Base-by-base conservation (phyloP, 768 basidiomycete genomes). In the Mycena kentingensis region DNA sequence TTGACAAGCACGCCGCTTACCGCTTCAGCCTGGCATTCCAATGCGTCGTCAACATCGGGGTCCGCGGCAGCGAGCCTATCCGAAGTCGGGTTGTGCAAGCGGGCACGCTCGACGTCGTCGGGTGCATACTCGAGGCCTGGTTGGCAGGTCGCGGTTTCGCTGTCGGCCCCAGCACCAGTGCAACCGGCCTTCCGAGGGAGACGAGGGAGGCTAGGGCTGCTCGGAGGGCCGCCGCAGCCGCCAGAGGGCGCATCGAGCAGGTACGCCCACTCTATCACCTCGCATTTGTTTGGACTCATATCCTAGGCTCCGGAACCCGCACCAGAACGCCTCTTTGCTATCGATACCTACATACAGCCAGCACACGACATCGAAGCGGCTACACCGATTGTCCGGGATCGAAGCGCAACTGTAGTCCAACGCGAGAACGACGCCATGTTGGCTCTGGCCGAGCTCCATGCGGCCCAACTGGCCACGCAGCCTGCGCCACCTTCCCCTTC, bases 11-110 rank as follows among this genome's bases (percentile, higher is more conserved):
- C 61, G 87, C 90, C 25, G 90, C 91, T 0, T 90, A 90, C 63
- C 83, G 91, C 8, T 96, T 97, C 66, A 87, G 88, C 0, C 82
- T 98, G 52, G 96, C 96, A 1, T 95, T 99, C 65, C 94, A 98
- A 65, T 97, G 93, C 63, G 85, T 98, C 38, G 94, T 95, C 56
- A 98, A 99, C 69, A 93, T 98, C 63, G 96, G 96, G 31, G 95
- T 98, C 0, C 77, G 96, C 26, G 96, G 96, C n/a, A 88, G 83
- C 51, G 94, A 98, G 69, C 83, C 84, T 18, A 95, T 98, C 63
- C 76, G 96, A 37, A 87, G 87, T 58, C 80, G 94, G 10, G 94
- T 98, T 16, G 96, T 98, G 4, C 92, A 97, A 70, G 93, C 94
- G 0, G 94, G 96, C 16, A 92, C 93, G 0, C 76, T 98, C 24